phyloP scores from a whole-genome alignment of 2,329 filamentous ascomycete species.

The Fusarium citri region DNA sequence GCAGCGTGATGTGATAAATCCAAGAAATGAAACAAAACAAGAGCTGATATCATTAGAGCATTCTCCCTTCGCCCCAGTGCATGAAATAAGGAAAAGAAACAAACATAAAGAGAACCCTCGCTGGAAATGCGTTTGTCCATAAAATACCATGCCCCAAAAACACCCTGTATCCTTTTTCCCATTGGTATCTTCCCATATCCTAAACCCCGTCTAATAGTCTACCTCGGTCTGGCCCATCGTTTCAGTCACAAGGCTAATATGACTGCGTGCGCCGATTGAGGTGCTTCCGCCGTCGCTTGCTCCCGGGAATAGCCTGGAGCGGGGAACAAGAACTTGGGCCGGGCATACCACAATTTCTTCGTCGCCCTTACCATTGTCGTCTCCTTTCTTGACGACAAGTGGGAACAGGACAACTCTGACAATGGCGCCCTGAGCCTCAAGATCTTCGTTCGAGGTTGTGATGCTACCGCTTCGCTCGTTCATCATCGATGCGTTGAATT shows the following conservation, averaged over 20 bases:
- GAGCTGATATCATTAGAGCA: slow-evolving; percentile 35
- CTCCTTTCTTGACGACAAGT: slow-evolving; percentile 94
- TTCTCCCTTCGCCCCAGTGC: slow-evolving; percentile 2
- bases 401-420: slow-evolving; percentile 96
- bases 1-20: not conserved
- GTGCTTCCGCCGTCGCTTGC: slow-evolving; percentile 65
- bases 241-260: slow-evolving; percentile 54
- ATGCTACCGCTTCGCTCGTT: slow-evolving; percentile 83
- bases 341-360: slow-evolving; percentile 96
- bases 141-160: slow-evolving; percentile 26
- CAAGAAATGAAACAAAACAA: slow-evolving; percentile 17
- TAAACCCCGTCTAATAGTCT: slow-evolving; percentile 51
- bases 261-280: slow-evolving; percentile 54
- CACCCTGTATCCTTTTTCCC: slow-evolving; percentile 34
- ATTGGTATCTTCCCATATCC: slow-evolving; percentile 37
- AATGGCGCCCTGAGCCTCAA: slow-evolving; percentile 79
- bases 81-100: slow-evolving; percentile 22
- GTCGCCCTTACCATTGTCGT: slow-evolving; percentile 86
- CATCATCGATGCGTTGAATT: slow-evolving; percentile 95
- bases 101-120: slow-evolving; percentile 20
- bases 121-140: slow-evolving; percentile 17
- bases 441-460: slow-evolving; percentile 74
- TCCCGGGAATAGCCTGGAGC: slow-evolving; percentile 58
- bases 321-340: slow-evolving; percentile 88
- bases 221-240: slow-evolving; percentile 50